Evolutionary conservation across 306 rosid species (phyloP).

Genomic region (Cicer pinnatifidum): DNA sequence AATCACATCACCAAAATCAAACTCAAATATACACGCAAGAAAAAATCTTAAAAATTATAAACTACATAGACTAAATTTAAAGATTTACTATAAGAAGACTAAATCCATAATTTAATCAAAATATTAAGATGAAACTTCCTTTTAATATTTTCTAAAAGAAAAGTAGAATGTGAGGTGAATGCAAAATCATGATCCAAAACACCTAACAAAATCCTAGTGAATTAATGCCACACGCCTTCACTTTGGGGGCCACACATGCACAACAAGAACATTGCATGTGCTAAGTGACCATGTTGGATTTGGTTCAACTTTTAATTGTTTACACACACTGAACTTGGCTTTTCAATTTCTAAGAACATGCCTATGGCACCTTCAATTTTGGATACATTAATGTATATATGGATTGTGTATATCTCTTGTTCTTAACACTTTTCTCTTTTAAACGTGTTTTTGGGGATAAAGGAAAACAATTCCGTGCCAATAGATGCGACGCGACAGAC

Average conservation of each 20-base stretch:
- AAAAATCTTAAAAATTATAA: no score
- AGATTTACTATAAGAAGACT: no score
- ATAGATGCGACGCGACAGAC: slow-evolving; percentile 53
- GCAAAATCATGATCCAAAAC: not conserved
- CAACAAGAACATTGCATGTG: slow-evolving; percentile 56
- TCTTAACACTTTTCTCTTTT: slow-evolving; percentile 18
- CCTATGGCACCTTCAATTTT: slow-evolving; percentile 4
- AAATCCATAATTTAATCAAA: no score
- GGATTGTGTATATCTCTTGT: slow-evolving; percentile 3
- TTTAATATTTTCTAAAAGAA: no score
- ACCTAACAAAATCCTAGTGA: not conserved
- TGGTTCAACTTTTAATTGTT: not conserved
- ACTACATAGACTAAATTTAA: no score
- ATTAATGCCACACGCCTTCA: slow-evolving; percentile 28
- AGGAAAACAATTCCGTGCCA: slow-evolving; percentile 35
- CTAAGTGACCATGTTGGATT: slow-evolving; percentile 36
- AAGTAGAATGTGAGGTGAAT: not conserved
- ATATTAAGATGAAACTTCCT: no score
- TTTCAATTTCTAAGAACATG: slow-evolving; percentile 18
- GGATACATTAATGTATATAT: slow-evolving; percentile 20
- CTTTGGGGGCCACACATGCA: slow-evolving; percentile 1
- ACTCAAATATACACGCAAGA: no score
- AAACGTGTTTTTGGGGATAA: slow-evolving; percentile 21
- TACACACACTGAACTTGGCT: slow-evolving; percentile 34
- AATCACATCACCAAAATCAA: no score